Conservation (phyloP, 2,329 filamentous ascomycete species). For the Falciphora oryzae region DNA sequence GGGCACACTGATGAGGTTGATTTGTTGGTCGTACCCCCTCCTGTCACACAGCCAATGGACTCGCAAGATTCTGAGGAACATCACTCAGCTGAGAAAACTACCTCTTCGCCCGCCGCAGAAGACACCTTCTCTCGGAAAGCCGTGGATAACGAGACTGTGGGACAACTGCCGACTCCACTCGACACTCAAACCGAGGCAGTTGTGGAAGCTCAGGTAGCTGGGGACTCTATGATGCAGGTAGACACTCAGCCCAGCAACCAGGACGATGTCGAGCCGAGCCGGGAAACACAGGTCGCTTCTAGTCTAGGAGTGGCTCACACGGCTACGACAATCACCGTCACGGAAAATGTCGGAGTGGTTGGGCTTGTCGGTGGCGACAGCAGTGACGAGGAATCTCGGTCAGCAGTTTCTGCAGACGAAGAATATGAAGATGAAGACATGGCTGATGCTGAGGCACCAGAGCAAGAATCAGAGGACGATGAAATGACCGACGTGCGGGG, state of each 20-base stretch:
- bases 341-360: background rate
- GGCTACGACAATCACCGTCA: background rate
- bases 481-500: background rate
- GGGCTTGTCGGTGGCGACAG: background rate
- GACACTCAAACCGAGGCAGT: constrained; percentile 11
- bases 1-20: background rate
- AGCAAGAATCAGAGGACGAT: background rate
- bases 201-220: background rate
- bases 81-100: background rate
- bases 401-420: background rate
- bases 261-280: background rate
- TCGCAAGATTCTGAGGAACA: background rate
- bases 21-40: background rate
- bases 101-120: background rate
- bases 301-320: background rate
- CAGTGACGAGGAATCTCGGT: background rate
- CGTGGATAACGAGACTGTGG: background rate
- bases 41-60: background rate
- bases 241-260: background rate
- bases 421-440: background rate
- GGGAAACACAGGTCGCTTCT: background rate
- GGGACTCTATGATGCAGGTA: constrained; percentile 2
- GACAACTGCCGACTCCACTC: constrained; percentile 12
- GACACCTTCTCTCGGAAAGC: background rate
- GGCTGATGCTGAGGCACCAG: background rate